phyloP scores from a whole-genome alignment of 2,329 filamentous ascomycete species.

The Remersonia thermophila region DNA sequence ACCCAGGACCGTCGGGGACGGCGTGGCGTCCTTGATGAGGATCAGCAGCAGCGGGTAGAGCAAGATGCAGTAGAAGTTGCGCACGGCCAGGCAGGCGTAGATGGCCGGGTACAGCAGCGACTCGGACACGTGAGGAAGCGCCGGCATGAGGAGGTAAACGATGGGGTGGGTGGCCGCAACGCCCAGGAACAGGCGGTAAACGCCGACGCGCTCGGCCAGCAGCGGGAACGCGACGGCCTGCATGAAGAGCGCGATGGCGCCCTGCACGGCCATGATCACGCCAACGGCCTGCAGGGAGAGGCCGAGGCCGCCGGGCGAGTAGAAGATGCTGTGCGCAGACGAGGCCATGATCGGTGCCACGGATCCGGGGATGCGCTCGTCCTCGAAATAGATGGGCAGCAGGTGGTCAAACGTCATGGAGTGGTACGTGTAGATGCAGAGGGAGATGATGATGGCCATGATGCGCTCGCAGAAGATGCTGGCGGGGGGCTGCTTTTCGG shows the following conservation, averaged over 20 bases:
- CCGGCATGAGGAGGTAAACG: constrained; percentile 47
- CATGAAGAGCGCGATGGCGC: constrained; percentile 58
- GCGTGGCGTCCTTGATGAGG: constrained; percentile 54
- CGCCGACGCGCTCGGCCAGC: constrained; percentile 44
- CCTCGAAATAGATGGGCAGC: constrained; percentile 85
- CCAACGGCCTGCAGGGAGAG: constrained; percentile 51
- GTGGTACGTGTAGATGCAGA: constrained; percentile 88
- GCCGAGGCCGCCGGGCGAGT: constrained; percentile 50
- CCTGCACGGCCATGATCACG: constrained; percentile 30
- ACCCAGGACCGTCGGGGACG: constrained; percentile 42
- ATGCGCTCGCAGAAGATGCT: constrained; percentile 48
- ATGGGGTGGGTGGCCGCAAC: constrained; percentile 50
- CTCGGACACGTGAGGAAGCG: constrained; percentile 42
- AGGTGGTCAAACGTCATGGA: constrained; percentile 92
- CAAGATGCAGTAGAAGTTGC: constrained; percentile 50
- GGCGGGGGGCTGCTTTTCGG: constrained; percentile 18
- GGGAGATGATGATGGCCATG: constrained; percentile 62
- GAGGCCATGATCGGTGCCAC: constrained; percentile 18
- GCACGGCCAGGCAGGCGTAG: constrained; percentile 43
- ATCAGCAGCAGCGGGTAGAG: constrained; percentile 56
- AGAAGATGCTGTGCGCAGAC: constrained; percentile 29
- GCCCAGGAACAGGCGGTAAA: constrained; percentile 46
- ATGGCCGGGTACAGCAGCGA: constrained; percentile 42
- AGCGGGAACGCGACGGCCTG: constrained; percentile 58
- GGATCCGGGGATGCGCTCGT: constrained; percentile 39